Evolutionary conservation across 331 rosid genomes (phyloP), one percentile per base, ranked within the genome.

Genomic region (Pyrus hybrid): DNA sequence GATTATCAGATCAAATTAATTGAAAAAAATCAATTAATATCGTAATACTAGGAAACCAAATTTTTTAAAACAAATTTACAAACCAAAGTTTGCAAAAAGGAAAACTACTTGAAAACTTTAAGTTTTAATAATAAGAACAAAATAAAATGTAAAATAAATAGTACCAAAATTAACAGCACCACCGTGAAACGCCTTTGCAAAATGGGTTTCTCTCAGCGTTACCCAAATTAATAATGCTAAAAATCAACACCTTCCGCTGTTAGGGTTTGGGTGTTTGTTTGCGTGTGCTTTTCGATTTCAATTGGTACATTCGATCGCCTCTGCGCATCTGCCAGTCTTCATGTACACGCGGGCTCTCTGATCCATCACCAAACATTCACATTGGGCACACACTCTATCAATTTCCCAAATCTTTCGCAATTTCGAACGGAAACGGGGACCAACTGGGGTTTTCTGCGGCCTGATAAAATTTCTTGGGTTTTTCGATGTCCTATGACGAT

Each of bases 401-500:
- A 56, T 13, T 73, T 37, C n/a, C 56, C 56, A 37, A 37, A 35
- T 57, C 13, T 6, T 6, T 43, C 67, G 18, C 58, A 11, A 17
- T 17, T 66, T 41, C 26, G 64, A 30, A 13, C 70, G 77, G 82
- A 61, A 18, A 64, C 8, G 78, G 72, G 63, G 64, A 21, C 71
- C 61, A 74, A 58, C 22, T 75, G n/a, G 51, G 53, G 49, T 76
- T 76, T 54, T 8, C 51, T 4, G 76, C 77, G 76, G 61, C 74
- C 69, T 51, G 57, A 5, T 51, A 33, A 69, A 30, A 35, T 72
- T 87, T 14, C 51, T 17, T 5, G 41, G 87, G 30, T 21, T 37
- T 74, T 69, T 73, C 83, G 58, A 94, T 92, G 99, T 83, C 89
- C 73, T 82, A 77, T 81, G 26, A 10, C 63, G 88, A 76, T 43